Evolutionary conservation across 352 stramenopile species (phyloP), one percentile per base, ranked within the genome.

Genomic region (Pythium vanterpoolii): DNA sequence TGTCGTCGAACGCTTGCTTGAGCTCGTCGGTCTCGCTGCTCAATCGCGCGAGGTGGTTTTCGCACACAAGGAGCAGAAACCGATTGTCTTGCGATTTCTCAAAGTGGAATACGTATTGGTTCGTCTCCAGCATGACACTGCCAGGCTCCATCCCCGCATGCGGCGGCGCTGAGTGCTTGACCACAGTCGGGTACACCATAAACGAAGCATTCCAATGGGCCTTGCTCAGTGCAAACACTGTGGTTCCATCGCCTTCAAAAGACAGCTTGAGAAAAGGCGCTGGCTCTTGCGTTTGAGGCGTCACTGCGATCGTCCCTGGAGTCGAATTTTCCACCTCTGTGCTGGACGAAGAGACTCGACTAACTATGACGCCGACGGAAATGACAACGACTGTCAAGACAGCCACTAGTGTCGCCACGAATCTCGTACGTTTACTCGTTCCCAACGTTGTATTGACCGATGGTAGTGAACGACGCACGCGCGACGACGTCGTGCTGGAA

Each of bases 81-180:
- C 64, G 56, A 5, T 51, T 45, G 31, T 80, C 71, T 18, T 68
- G 34, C 3, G 71, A 69, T 33, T 73, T 47, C 45, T 89, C 74
- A 33, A 91, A 91, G 69, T 90, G 82, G 54, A 91, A 89, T 28
- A 74, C 71, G 26, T 84, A 81, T 54, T 91, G 67, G 5, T 57
- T 72, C 4, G 78, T 90, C 36, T 85, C 73, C 16, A 89, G 51
- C 62, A 91, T 53, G 18, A 83, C 72, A 16, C 65, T 76, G 7
- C 82, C 82, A 19, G 68, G 68, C 53, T 91, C 82, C 46, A 73
- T 60, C 0, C 77, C 74, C 6, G 38, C 2, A n/a, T 64, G 46
- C 16, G 75, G 62, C 0, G 82, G 77, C 6, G 76, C 72, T 27
- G 77, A 74, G 38, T 75, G 72, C 52, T 79, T 87, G 6, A 77